These are phyloP conservation scores for Cryomyces minteri DNA, from an alignment of 495 filamentous ascomycete species.

Conservation along the genomic window DNA sequence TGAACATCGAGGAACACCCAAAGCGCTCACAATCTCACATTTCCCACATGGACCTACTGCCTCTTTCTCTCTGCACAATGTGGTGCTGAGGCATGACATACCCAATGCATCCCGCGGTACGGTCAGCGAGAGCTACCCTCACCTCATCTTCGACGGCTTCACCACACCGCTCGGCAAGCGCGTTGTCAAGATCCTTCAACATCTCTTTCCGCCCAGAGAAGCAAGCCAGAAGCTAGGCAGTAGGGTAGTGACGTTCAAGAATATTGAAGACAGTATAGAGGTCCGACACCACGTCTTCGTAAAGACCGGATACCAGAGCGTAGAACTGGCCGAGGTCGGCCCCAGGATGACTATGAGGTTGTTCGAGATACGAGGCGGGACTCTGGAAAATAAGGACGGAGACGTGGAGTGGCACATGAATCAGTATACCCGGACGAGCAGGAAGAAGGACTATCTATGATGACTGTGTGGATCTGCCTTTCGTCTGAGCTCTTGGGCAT, in stretches of 20 bases:
- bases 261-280: constrained; percentile 87
- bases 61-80: constrained; percentile 85
- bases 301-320: constrained; percentile 66
- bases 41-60: constrained; percentile 88
- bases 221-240: constrained; percentile 57
- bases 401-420: constrained; percentile 91
- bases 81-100: constrained; percentile 84
- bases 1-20: constrained; percentile 87
- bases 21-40: constrained; percentile 75
- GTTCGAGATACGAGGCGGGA: constrained; percentile 88
- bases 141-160: constrained; percentile 93
- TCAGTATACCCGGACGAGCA: constrained; percentile 81
- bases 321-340: constrained; percentile 88
- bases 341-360: constrained; percentile 91
- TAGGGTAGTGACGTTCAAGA: constrained; percentile 83
- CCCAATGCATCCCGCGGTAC: constrained; percentile 75
- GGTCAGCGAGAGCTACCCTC: constrained; percentile 84
- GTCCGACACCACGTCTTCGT: constrained; percentile 71
- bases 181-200: constrained; percentile 80
- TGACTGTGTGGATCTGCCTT: no score
- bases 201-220: constrained; percentile 86
- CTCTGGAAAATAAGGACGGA: constrained; percentile 86
- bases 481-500: no score
- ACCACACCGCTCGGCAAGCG: constrained; percentile 62
- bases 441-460: constrained; percentile 87